Evolutionary conservation across 2,329 filamentous ascomycete genomes (phyloP).

Genomic region (Aureobasidium sp.): DNA sequence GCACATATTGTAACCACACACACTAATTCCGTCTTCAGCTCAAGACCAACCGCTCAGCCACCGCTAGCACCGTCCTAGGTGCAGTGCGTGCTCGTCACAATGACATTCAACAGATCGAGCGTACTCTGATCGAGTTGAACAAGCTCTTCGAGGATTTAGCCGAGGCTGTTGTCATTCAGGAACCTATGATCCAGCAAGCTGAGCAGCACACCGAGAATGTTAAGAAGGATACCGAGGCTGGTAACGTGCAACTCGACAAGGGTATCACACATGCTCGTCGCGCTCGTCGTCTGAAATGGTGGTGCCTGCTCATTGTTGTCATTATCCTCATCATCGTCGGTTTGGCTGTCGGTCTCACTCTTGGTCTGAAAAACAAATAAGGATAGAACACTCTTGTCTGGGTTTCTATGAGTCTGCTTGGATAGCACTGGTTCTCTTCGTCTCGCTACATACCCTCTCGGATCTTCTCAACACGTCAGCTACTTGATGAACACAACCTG

Average conservation of each 20-base stretch:
- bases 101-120: constrained; percentile 73
- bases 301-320: constrained; percentile 54
- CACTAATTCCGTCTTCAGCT: constrained; percentile 42
- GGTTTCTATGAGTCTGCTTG: background rate
- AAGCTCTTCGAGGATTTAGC: constrained; percentile 67
- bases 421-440: background rate
- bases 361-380: constrained; percentile 27
- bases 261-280: constrained; percentile 59
- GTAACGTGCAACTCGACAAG: constrained; percentile 59
- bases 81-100: constrained; percentile 76
- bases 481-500: background rate
- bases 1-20: background rate
- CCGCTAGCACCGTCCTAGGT: constrained; percentile 64
- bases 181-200: constrained; percentile 51
- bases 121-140: constrained; percentile 62
- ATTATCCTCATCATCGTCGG: constrained; percentile 41
- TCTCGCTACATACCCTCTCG: background rate
- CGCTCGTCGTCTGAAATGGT: constrained; percentile 74
- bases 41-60: constrained; percentile 63
- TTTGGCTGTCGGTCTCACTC: constrained; percentile 41
- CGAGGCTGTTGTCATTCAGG: constrained; percentile 64
- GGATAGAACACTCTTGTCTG: background rate
- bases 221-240: constrained; percentile 57
- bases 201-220: constrained; percentile 60
- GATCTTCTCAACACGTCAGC: background rate